Base-by-base conservation (phyloP, 768 basidiomycete species). In the Clavulina sp. region DNA sequence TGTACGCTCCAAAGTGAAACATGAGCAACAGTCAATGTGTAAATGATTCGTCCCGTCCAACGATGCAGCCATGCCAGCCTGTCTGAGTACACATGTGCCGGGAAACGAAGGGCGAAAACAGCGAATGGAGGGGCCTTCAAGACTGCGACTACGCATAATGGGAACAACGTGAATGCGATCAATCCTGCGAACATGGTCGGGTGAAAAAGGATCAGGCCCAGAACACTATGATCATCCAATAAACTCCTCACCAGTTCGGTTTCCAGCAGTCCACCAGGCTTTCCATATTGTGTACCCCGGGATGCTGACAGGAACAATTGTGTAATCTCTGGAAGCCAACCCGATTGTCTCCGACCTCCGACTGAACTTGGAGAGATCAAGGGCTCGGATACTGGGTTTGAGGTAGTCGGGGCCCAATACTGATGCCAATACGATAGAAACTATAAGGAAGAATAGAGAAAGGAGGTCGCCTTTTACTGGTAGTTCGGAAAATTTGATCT, bases 61-160 rank as follows among this genome's bases (percentile, higher is more conserved):
- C 74, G 73, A 62, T 86, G 84, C 4, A 84, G 65, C 64, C 76
- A 70, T 3, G 76, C 71, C 6, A 85, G 73, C 60, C 83, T 83
- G 68, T 87, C 84, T 58, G 80, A 81, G 58, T 76, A 73, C n/a
- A 84, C 57, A 51, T 81, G 76, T 36, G 73, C 72, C 52, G 76
- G 66, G 56, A 73, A 73, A 0, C 77, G 71, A 50, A 78, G 63
- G 46, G 84, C 74, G 57, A 84, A 75, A 47, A 84, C 59, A 52
- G 83, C 82, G 58, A 84, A 79, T 0, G 84, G 81, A 7, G 77
- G 73, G 29, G 71, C 71, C 61, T 78, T 87, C 61, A 87, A 70
- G 5, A 78, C 81, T 55, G 84, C 71, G 13, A 82, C 68, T 53
- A 84, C 67, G 51, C 75, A 78, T 5, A 86, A 69, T 0, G 84